Percentiles rank a stretch among this genome's conserved stretches.
Conservation (phyloP, 129 eudicot genomes). For the Scalesia atractyloides region DNA sequence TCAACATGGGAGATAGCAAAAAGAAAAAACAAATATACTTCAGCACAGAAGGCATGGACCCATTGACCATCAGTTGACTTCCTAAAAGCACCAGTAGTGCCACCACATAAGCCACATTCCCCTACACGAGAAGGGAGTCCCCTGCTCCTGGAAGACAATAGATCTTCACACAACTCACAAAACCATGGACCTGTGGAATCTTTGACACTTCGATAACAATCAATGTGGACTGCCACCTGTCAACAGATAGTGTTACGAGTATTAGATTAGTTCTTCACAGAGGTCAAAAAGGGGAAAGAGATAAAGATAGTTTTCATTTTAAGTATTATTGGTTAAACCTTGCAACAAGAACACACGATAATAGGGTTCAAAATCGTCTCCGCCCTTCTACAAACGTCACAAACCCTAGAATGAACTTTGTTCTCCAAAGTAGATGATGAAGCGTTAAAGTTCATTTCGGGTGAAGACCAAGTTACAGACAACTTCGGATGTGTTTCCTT, state of each 20-base stretch:
- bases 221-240: conserved; percentile 95
- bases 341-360: conserved; percentile 87
- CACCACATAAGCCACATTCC: conserved; percentile 92
- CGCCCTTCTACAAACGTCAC: conserved; percentile 84
- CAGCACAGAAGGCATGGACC: conserved; percentile 99
- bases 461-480: conserved; percentile 49
- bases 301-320: background rate
- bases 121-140: conserved; percentile 45
- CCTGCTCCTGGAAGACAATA: conserved; percentile 55
- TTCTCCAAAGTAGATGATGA: conserved; percentile 44
- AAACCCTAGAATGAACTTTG: conserved; percentile 57
- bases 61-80: conserved; percentile 87
- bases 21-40: conserved; percentile 47
- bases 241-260: background rate
- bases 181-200: conserved; percentile 93
- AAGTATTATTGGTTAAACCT: conserved; percentile 49
- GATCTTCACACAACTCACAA: conserved; percentile 91
- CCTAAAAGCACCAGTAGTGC: conserved; percentile 91
- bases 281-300: background rate
- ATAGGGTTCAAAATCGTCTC: conserved; percentile 79
- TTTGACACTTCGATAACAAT: conserved; percentile 81
- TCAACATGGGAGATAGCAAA: conserved; percentile 15
- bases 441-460: conserved; percentile 53
- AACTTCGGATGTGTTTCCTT: conserved; percentile 63
- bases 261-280: conserved; percentile 4